phyloP scores from a whole-genome alignment of 148 eudicot species.

The Persicaria tinctoria region DNA sequence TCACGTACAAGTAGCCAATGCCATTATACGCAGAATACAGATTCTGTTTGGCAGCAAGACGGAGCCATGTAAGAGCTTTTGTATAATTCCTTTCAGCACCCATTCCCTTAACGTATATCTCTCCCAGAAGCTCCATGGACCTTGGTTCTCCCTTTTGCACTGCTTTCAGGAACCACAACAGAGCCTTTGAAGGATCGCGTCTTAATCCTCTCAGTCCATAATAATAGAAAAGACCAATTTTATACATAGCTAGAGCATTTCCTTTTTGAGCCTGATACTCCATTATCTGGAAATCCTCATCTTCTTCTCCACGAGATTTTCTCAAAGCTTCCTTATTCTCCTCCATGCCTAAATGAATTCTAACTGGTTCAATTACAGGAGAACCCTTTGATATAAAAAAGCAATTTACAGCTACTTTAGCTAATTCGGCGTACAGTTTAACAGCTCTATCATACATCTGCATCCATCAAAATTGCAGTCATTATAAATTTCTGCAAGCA shows the following conservation, averaged over 20 bases:
- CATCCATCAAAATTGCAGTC: constrained; percentile 12
- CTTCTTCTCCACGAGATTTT: constrained; percentile 90
- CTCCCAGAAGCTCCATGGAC: constrained; percentile 95
- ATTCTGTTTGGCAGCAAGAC: constrained; percentile 74
- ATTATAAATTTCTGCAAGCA: neutral
- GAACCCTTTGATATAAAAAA: constrained; percentile 81
- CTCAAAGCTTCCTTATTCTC: constrained; percentile 91
- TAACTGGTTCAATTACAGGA: constrained; percentile 66
- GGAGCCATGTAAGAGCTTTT: constrained; percentile 81
- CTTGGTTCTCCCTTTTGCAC: constrained; percentile 86
- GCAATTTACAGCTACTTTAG: constrained; percentile 84
- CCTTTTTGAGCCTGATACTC: constrained; percentile 98
- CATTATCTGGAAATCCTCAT: constrained; percentile 93
- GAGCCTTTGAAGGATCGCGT: constrained; percentile 75
- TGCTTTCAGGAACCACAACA: constrained; percentile 81
- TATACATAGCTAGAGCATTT: constrained; percentile 86
- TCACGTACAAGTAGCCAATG: constrained; percentile 89
- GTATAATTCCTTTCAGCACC: constrained; percentile 86
- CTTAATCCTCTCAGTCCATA: constrained; percentile 89
- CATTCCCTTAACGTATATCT: constrained; percentile 78
- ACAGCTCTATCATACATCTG: constrained; percentile 70
- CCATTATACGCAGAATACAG: constrained; percentile 92
- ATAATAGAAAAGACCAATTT: constrained; percentile 81
- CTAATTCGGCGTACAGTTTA: constrained; percentile 68
- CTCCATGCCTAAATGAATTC: constrained; percentile 86